Percentiles rank a stretch among this genome's conserved stretches.
Evolutionary conservation across 2,329 filamentous ascomycete species (phyloP).

Genomic region (Podosphaera aphanis): DNA sequence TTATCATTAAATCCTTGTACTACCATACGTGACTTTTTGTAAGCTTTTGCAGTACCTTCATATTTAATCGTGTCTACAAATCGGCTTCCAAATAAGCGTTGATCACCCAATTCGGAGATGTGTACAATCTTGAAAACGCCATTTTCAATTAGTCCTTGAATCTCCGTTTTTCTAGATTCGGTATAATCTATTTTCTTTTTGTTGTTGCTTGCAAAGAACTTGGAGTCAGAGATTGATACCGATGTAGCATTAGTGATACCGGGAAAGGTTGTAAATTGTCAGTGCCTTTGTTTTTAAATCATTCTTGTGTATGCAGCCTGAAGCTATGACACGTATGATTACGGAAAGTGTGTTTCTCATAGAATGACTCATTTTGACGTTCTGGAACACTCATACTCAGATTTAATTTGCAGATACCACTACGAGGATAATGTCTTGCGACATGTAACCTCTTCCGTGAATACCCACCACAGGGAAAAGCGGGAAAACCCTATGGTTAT

Average conservation of each 20-base stretch:
- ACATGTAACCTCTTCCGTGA: no score
- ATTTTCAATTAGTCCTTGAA: neutral
- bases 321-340: no score
- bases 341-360: no score
- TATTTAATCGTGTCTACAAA: constrained; percentile 7
- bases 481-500: no score
- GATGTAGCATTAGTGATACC: neutral
- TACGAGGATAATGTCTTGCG: no score
- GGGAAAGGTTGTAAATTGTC: no score
- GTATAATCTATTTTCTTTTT: neutral
- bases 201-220: neutral
- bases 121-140: neutral
- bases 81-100: constrained; percentile 3
- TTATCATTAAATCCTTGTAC: constrained; percentile 3
- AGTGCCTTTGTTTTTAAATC: no score
- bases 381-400: no score
- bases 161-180: neutral
- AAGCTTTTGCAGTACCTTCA: constrained; percentile 1
- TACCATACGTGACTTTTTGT: constrained; percentile 1
- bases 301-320: no score
- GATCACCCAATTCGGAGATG: neutral
- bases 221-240: neutral
- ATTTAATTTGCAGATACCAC: no score
- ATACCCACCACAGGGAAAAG: no score
- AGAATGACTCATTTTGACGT: no score